Evolutionary conservation across 805 yeast species (phyloP).

Genomic region (Yamadazyma phyllophila): DNA sequence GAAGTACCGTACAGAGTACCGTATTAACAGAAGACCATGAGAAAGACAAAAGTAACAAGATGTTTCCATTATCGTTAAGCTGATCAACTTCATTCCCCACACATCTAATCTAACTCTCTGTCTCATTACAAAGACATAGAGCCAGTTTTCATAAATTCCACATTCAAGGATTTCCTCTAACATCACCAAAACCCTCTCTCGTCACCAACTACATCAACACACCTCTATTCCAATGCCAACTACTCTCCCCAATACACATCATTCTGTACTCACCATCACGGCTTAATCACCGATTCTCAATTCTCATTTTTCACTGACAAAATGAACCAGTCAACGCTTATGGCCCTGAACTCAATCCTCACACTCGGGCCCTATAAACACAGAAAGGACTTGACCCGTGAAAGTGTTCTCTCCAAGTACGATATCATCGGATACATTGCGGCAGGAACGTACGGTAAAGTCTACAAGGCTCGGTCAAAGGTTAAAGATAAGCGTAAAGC

Average conservation of each 20-base stretch:
- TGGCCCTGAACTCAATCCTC: slow-evolving; percentile 40
- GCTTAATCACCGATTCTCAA: not conserved
- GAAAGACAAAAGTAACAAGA: no score
- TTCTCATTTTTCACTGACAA: slow-evolving; percentile 11
- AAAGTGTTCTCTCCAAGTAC: slow-evolving; percentile 78
- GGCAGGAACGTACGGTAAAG: slow-evolving; percentile 96
- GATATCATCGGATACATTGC: slow-evolving; percentile 94
- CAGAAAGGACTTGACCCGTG: slow-evolving; percentile 59
- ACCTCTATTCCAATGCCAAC: no score
- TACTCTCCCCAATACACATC: not conserved
- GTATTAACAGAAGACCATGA: no score
- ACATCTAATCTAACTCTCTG: no score
- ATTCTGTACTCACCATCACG: not conserved
- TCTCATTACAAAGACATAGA: no score
- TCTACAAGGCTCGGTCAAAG: slow-evolving; percentile 67
- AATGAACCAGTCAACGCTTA: slow-evolving; percentile 36
- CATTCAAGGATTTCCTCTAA: no score
- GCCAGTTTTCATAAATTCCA: no score
- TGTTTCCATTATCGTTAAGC: no score
- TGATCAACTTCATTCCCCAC: no score
- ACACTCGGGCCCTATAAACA: slow-evolving; percentile 45
- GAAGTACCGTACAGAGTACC: no score
- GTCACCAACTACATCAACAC: no score
- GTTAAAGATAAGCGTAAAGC: slow-evolving; percentile 36
- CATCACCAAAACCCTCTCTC: no score